phyloP scores from a whole-genome alignment of 2,329 filamentous ascomycete genomes.

The Fusarium fracticaudum region DNA sequence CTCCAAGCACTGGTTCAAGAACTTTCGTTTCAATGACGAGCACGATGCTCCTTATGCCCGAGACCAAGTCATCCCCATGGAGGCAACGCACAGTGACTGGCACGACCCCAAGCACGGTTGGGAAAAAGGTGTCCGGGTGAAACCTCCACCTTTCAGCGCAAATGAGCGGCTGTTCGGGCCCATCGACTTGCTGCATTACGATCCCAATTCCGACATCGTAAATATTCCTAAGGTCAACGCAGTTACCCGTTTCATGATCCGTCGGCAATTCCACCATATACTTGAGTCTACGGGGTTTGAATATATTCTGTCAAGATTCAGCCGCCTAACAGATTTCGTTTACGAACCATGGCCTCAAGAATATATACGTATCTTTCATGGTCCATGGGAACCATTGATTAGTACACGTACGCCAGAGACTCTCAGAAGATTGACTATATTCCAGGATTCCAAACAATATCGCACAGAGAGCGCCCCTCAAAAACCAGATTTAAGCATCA shows the following conservation, averaged over 20 bases:
- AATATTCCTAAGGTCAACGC: background rate
- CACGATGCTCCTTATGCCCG: background rate
- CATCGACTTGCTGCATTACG: background rate
- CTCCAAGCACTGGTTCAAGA: background rate
- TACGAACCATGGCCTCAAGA: background rate
- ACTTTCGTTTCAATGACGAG: background rate
- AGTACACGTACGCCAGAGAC: background rate
- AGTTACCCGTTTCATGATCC: conserved; percentile 3
- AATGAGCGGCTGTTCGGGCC: background rate
- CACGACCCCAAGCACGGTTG: background rate
- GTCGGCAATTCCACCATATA: background rate
- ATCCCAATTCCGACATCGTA: background rate
- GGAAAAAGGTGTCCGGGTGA: background rate
- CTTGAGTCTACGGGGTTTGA: background rate
- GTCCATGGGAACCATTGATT: background rate
- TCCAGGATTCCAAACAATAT: background rate
- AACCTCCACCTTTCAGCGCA: background rate
- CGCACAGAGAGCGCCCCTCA: background rate
- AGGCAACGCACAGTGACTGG: background rate
- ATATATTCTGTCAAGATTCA: background rate
- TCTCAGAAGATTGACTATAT: background rate
- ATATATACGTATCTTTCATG: background rate
- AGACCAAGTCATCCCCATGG: background rate
- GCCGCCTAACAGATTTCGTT: background rate
- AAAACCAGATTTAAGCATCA: too few species aligned